Percentiles rank a stretch among this genome's conserved stretches.
Evolutionary conservation across 495 filamentous ascomycete species (phyloP).

Genomic region (Pseudomonodictys pantanalensis): DNA sequence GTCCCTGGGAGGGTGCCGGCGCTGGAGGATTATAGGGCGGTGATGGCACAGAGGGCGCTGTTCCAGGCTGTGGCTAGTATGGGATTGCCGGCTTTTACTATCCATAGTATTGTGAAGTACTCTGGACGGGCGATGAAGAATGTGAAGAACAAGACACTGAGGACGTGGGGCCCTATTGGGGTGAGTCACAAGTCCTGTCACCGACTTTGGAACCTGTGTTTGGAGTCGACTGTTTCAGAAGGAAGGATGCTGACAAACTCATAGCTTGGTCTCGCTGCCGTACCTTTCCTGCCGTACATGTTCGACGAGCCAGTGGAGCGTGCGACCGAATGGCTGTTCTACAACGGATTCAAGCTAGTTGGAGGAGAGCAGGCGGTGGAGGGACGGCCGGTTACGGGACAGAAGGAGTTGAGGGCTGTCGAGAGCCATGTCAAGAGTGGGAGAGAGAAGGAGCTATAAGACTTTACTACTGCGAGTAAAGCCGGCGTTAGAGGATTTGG

Average conservation of each 20-base stretch:
- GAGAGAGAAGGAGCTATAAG: conserved; percentile 55
- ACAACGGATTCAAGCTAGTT: conserved; percentile 67
- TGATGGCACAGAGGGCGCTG: conserved; percentile 84
- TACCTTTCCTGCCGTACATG: conserved; percentile 82
- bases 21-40: conserved; percentile 83
- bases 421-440: conserved; percentile 39
- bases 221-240: background rate
- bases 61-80: conserved; percentile 91
- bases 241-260: conserved; percentile 4
- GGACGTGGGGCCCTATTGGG: conserved; percentile 88
- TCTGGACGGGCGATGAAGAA: conserved; percentile 77
- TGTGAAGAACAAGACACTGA: conserved; percentile 65
- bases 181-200: conserved; percentile 48
- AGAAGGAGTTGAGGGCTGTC: conserved; percentile 53
- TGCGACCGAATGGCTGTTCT: conserved; percentile 85
- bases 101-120: conserved; percentile 87
- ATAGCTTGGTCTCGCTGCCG: conserved; percentile 75
- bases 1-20: conserved; percentile 61
- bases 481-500: too few relatives aligned
- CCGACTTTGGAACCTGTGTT: background rate
- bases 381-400: conserved; percentile 41
- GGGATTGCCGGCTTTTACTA: conserved; percentile 92
- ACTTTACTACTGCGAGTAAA: too few relatives aligned
- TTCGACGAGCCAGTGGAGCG: conserved; percentile 94
- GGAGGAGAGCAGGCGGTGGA: conserved; percentile 63